Evolutionary conservation across 2,329 filamentous ascomycete species (phyloP).

Genomic region (Trichoderma polysporum): DNA sequence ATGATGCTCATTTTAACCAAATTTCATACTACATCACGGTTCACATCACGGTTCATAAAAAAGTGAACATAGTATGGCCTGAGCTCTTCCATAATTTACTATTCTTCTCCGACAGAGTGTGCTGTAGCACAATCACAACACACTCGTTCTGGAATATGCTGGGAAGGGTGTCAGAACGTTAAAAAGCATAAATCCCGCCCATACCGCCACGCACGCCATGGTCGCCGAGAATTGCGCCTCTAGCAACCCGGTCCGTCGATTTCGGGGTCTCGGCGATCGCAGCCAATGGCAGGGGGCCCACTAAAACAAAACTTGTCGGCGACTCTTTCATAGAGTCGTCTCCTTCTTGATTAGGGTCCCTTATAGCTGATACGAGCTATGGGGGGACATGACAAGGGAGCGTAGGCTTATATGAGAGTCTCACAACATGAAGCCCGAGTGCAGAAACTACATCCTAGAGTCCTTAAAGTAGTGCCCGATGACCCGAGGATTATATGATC

Average conservation of each 20-base stretch:
- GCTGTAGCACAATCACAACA: not conserved
- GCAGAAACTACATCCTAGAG: not conserved
- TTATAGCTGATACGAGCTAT: not conserved
- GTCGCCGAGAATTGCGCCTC: constrained; percentile 22
- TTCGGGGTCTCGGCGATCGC: constrained; percentile 21
- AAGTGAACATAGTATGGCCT: not conserved
- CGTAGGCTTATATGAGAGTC: not conserved
- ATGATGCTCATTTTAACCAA: not conserved
- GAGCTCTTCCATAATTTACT: not conserved
- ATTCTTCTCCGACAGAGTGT: not conserved
- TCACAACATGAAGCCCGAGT: constrained; percentile 1
- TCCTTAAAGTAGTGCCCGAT: not conserved
- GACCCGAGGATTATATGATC: not conserved
- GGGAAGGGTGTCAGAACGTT: not conserved
- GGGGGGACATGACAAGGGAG: not conserved
- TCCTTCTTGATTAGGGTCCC: not conserved
- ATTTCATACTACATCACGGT: not conserved
- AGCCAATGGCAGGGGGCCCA: constrained; percentile 7
- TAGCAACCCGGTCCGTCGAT: not conserved
- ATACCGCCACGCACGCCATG: constrained; percentile 21
- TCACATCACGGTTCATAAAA: not conserved
- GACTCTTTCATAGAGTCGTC: constrained; percentile 1
- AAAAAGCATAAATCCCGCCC: not conserved
- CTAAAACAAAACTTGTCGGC: constrained; percentile 17
- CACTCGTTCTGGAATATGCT: not conserved